These are phyloP conservation scores for Backusella macrospora DNA, from an alignment of 192 early-diverging fungal species.

Conservation along the genomic window DNA sequence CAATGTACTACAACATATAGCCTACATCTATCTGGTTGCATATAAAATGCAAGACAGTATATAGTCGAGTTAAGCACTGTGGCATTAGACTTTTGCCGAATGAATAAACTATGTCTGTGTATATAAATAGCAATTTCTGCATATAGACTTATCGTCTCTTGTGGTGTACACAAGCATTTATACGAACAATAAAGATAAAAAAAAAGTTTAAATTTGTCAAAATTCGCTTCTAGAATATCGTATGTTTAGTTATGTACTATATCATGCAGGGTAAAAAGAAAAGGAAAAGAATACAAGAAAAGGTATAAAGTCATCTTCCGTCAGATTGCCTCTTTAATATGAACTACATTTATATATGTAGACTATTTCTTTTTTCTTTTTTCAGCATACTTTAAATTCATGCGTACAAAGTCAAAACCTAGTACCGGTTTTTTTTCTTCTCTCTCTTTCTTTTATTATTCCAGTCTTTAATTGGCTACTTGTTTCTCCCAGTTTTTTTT, in stretches of 20 bases:
- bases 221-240: background rate
- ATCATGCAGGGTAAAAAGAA: background rate
- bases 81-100: too few species aligned
- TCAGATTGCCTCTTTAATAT: background rate
- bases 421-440: too few species aligned
- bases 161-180: background rate
- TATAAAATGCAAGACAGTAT: too few species aligned
- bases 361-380: background rate
- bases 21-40: too few species aligned
- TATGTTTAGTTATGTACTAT: background rate
- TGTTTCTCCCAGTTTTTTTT: constrained; percentile 1
- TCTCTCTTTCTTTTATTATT: too few species aligned
- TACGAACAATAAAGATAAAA: background rate
- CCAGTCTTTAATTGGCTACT: too few species aligned
- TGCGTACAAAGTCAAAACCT: too few species aligned
- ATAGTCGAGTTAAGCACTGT: too few species aligned
- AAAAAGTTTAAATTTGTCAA: background rate
- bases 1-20: too few species aligned
- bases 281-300: too few species aligned
- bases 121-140: background rate
- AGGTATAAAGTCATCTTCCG: background rate
- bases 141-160: background rate
- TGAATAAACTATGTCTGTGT: background rate
- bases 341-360: background rate
- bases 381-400: too few species aligned